These are phyloP conservation scores for Santalum album DNA, from an alignment of 164 flowering plant species.

Conservation along the genomic window DNA sequence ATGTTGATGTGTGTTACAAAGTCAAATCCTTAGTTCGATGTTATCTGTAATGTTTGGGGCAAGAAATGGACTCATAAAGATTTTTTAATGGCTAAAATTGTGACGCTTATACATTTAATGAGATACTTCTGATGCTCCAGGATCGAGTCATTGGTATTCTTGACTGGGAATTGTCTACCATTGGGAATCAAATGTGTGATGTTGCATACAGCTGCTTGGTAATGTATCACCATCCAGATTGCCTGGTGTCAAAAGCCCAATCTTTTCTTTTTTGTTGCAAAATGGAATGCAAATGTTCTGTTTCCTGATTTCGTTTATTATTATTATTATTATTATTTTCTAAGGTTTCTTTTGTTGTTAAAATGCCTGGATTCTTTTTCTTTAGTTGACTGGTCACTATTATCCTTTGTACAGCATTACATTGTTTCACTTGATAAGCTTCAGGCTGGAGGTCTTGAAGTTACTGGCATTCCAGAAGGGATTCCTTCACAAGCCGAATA, in stretches of 20 bases:
- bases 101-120: slow-evolving; percentile 11
- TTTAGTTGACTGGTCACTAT: too few relatives aligned
- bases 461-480: slow-evolving; percentile 67
- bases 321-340: not conserved
- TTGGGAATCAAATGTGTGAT: slow-evolving; percentile 98
- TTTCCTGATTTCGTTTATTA: too few relatives aligned
- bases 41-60: too few relatives aligned
- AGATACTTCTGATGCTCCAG: slow-evolving; percentile 35
- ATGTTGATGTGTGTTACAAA: not conserved
- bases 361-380: too few relatives aligned
- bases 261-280: not conserved
- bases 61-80: too few relatives aligned
- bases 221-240: slow-evolving; percentile 10
- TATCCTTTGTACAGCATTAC: slow-evolving; percentile 53
- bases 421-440: slow-evolving; percentile 22
- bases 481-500: slow-evolving; percentile 69
- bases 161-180: slow-evolving; percentile 96
- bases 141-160: slow-evolving; percentile 95
- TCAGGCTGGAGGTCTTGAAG: slow-evolving; percentile 47
- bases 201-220: slow-evolving; percentile 92
- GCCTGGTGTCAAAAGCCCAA: too few relatives aligned
- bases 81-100: too few relatives aligned
- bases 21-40: too few relatives aligned
- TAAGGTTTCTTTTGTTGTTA: not conserved
- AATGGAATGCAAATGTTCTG: not conserved